Evolutionary conservation across 257 asterid species (phyloP).

Genomic region (Catharanthus roseus): DNA sequence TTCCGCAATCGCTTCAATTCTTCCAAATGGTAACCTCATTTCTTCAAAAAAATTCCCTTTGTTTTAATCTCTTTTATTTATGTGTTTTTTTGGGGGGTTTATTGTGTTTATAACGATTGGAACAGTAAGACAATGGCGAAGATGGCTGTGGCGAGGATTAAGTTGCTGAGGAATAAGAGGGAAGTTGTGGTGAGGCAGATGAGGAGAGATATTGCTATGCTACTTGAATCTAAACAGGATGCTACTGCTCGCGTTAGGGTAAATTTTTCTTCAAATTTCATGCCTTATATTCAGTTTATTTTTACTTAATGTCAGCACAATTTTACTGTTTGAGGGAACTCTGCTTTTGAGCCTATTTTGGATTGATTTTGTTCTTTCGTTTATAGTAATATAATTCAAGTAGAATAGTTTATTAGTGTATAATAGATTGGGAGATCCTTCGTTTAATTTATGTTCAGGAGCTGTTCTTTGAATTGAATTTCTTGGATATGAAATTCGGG

Average conservation of each 20-base stretch:
- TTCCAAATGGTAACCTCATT: slow-evolving; percentile 40
- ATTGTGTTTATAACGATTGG: slow-evolving; percentile 12
- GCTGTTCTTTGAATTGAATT: neutral
- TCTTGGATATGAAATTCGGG: neutral
- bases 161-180: slow-evolving; percentile 91
- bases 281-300: neutral
- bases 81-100: neutral
- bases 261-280: slow-evolving; percentile 9
- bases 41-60: neutral
- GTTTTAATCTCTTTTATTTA: neutral
- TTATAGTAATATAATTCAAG: no score
- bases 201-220: slow-evolving; percentile 95
- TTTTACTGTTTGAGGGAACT: neutral
- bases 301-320: neutral
- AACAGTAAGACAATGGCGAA: slow-evolving; percentile 90
- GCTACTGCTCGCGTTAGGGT: slow-evolving; percentile 92
- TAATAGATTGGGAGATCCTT: neutral
- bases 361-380: neutral
- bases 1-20: slow-evolving; percentile 66
- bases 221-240: slow-evolving; percentile 81
- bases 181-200: slow-evolving; percentile 89
- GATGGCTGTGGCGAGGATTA: slow-evolving; percentile 94
- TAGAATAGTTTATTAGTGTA: neutral
- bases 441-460: neutral
- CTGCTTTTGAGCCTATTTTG: neutral